These are phyloP conservation scores for Malassezia japonica DNA, from an alignment of 1,284 basidiomycete genomes.

Conservation along the genomic window DNA sequence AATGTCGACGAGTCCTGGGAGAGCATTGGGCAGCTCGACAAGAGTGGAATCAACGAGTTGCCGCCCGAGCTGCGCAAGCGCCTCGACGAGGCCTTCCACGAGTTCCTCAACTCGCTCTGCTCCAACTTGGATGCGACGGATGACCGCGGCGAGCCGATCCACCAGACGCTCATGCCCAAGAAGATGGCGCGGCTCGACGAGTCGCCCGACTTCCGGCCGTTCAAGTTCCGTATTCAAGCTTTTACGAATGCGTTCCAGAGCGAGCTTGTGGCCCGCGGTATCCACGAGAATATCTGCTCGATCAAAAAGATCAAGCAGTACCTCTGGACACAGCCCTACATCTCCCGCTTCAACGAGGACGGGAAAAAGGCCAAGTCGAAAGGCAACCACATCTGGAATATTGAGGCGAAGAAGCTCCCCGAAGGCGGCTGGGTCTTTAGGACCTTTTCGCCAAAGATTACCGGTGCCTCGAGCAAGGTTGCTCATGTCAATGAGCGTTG, in stretches of 20 bases:
- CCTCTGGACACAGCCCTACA: conserved; percentile 82
- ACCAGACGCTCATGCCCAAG: conserved; percentile 90
- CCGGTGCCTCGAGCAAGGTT: conserved; percentile 52
- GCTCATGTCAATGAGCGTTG: conserved; percentile 64
- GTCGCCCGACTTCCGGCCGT: conserved; percentile 89
- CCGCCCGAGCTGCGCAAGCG: conserved; percentile 62
- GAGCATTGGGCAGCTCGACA: conserved; percentile 2
- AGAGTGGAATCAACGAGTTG: conserved; percentile 2
- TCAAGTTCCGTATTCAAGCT: conserved; percentile 98
- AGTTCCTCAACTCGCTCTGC: conserved; percentile 77
- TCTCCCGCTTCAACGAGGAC: conserved; percentile 96
- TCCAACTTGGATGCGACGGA: conserved; percentile 87
- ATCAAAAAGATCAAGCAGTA: conserved; percentile 71
- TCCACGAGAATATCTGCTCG: conserved; percentile 54
- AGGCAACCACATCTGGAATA: conserved; percentile 99
- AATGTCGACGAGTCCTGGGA: conserved; percentile 14
- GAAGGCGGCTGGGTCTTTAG: conserved; percentile 79
- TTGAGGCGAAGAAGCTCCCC: conserved; percentile 74
- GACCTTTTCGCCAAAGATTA: conserved; percentile 60
- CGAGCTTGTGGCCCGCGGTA: conserved; percentile 58
- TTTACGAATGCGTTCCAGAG: conserved; percentile 95
- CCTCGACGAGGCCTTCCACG: conserved; percentile 82
- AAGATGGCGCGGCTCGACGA: conserved; percentile 53
- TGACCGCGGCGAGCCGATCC: conserved; percentile 87
- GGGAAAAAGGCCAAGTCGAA: conserved; percentile 97